Percentiles rank a stretch among this genome's conserved stretches.
These are phyloP conservation scores for Oxyria digyna DNA, from an alignment of 148 eudicot genomes.

Conservation along the genomic window DNA sequence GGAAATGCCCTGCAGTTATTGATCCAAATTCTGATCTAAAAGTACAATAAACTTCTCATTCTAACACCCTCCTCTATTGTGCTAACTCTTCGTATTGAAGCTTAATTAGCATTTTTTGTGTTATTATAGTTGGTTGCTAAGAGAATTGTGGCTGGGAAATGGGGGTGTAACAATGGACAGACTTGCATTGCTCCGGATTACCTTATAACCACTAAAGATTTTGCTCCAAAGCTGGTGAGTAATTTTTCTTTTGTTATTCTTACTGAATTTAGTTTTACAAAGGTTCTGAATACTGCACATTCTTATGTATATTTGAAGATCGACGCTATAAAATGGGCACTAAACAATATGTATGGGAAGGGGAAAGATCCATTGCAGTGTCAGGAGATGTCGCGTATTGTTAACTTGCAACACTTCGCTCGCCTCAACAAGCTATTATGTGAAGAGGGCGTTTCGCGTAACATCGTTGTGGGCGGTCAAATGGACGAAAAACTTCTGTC, in stretches of 20 bases:
- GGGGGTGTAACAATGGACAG: constrained; percentile 51
- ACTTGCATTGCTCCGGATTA: constrained; percentile 56
- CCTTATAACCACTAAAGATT: constrained; percentile 44
- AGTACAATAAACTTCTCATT: constrained; percentile 16
- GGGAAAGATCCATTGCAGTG: constrained; percentile 45
- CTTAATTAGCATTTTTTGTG: not conserved
- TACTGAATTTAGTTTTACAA: not conserved
- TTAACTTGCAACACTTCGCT: constrained; percentile 34
- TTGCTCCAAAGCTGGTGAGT: constrained; percentile 50
- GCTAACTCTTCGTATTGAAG: not conserved
- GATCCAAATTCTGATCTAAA: constrained; percentile 41
- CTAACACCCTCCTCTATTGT: not conserved
- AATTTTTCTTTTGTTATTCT: not conserved
- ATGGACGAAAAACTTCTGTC: constrained; percentile 32
- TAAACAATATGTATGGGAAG: constrained; percentile 34
- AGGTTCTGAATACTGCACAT: not conserved
- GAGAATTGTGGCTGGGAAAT: constrained; percentile 64
- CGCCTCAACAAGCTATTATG: constrained; percentile 35
- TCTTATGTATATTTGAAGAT: constrained; percentile 23
- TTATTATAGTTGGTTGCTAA: constrained; percentile 34
- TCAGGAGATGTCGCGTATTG: constrained; percentile 39
- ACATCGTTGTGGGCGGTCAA: constrained; percentile 53
- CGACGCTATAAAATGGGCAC: constrained; percentile 30
- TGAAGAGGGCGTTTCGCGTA: constrained; percentile 37
- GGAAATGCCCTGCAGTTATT: constrained; percentile 55